phyloP scores from a whole-genome alignment of 306 rosid genomes.

The Quercus glauca region DNA sequence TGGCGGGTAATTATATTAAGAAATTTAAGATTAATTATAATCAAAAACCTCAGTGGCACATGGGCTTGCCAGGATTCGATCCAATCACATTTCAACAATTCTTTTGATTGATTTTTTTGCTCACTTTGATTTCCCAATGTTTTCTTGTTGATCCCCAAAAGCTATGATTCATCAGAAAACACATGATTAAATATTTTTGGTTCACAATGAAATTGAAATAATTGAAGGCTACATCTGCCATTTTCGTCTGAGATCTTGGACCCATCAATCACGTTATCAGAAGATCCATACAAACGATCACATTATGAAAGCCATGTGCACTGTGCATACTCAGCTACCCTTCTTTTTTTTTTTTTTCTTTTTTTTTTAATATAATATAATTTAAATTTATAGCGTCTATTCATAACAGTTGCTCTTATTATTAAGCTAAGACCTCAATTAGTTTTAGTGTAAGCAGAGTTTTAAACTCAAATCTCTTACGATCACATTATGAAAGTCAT shows the following conservation, averaged over 20 bases:
- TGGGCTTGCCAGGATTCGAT: constrained; percentile 48
- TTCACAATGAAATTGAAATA: background rate
- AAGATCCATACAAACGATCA: constrained; percentile 29
- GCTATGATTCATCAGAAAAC: background rate
- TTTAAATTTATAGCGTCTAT: too few species aligned
- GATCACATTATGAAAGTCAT: too few species aligned
- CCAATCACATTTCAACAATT: background rate
- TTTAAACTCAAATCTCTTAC: too few species aligned
- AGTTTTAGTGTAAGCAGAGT: too few species aligned
- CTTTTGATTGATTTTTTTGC: constrained; percentile 3
- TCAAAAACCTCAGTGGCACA: constrained; percentile 36
- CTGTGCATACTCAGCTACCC: background rate
- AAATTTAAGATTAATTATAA: constrained; percentile 14
- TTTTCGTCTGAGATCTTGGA: constrained; percentile 24
- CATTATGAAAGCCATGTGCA: constrained; percentile 43
- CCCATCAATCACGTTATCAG: constrained; percentile 30
- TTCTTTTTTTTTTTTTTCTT: fast-evolving
- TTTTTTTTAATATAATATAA: too few species aligned
- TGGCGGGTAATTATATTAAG: constrained; percentile 1
- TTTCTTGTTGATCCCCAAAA: constrained; percentile 20
- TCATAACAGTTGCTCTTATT: fast-evolving
- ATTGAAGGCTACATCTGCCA: background rate
- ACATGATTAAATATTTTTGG: too few species aligned
- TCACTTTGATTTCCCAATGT: constrained; percentile 26
- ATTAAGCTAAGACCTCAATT: fast-evolving